Evolutionary conservation across 139 green algal genomes (phyloP).

Genomic region (Haematococcus sp.): DNA sequence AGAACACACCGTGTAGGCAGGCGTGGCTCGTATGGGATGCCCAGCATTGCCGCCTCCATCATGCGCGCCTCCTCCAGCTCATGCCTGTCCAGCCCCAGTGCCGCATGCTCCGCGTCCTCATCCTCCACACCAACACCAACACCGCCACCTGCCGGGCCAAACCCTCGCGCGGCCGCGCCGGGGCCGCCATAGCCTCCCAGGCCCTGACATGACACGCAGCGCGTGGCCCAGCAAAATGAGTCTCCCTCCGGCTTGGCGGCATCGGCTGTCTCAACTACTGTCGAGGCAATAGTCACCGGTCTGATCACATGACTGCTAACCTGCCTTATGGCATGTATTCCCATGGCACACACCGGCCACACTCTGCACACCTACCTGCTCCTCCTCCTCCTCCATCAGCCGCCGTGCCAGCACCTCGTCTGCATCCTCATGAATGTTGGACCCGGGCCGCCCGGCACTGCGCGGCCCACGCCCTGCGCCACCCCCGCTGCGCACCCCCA

Average conservation of each 20-base stretch:
- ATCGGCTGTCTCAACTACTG: no score
- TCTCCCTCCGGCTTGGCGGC: no score
- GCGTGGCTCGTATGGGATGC: constrained; percentile 65
- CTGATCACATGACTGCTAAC: no score
- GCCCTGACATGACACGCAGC: no score
- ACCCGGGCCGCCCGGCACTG: neutral
- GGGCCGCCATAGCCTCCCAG: no score
- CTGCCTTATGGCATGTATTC: no score
- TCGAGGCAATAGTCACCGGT: no score
- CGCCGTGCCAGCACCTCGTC: neutral
- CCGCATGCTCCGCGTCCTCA: constrained; percentile 10
- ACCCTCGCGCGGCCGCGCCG: no score
- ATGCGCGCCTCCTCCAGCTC: constrained; percentile 73
- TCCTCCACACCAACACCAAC: constrained; percentile 1
- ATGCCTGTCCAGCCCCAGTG: constrained; percentile 20
- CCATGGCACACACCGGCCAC: no score
- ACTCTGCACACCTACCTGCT: neutral
- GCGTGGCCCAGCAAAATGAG: no score
- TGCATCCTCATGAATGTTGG: neutral
- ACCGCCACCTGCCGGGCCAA: neutral
- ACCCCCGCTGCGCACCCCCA: no score
- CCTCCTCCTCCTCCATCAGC: constrained; percentile 4
- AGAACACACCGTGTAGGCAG: constrained; percentile 27
- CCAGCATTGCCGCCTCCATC: constrained; percentile 82
- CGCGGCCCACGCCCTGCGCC: no score